phyloP scores from a whole-genome alignment of 169 alveolate genomes.

The Besnoitia besnoiti region DNA sequence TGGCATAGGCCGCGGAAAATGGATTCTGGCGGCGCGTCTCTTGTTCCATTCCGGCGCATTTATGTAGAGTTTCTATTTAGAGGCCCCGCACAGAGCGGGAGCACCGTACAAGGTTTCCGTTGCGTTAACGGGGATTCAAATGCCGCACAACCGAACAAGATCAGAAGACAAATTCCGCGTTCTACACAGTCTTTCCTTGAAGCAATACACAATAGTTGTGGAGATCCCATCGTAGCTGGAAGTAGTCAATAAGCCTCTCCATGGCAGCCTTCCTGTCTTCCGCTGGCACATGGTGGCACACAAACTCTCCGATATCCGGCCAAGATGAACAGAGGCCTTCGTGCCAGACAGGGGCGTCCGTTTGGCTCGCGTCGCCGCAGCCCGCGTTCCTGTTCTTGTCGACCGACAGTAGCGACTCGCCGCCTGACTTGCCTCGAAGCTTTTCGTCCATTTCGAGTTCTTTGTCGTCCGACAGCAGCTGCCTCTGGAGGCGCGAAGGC shows the following conservation, averaged over 20 bases:
- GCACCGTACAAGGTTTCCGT: too few relatives aligned
- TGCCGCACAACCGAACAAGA: too few relatives aligned
- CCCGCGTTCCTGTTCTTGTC: not conserved
- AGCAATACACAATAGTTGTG: not conserved
- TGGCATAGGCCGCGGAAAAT: too few relatives aligned
- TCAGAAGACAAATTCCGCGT: too few relatives aligned
- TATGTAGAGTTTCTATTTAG: too few relatives aligned
- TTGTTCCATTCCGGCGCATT: too few relatives aligned
- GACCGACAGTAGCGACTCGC: too few relatives aligned
- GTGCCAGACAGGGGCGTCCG: constrained; percentile 45
- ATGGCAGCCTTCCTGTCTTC: not conserved
- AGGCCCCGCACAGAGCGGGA: too few relatives aligned
- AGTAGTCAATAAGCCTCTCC: constrained; percentile 22
- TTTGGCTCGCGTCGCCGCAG: not conserved
- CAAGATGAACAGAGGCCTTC: constrained; percentile 40
- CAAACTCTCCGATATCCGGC: constrained; percentile 32
- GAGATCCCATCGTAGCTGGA: not conserved
- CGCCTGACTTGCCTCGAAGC: too few relatives aligned
- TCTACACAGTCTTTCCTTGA: not conserved
- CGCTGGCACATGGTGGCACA: not conserved
- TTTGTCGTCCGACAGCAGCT: constrained; percentile 1
- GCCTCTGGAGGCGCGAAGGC: not conserved
- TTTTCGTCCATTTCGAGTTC: too few relatives aligned
- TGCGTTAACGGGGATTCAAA: too few relatives aligned
- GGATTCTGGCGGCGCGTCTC: too few relatives aligned